Evolutionary conservation across 306 rosid genomes (phyloP).

Genomic region (Pyrus betulifolia): DNA sequence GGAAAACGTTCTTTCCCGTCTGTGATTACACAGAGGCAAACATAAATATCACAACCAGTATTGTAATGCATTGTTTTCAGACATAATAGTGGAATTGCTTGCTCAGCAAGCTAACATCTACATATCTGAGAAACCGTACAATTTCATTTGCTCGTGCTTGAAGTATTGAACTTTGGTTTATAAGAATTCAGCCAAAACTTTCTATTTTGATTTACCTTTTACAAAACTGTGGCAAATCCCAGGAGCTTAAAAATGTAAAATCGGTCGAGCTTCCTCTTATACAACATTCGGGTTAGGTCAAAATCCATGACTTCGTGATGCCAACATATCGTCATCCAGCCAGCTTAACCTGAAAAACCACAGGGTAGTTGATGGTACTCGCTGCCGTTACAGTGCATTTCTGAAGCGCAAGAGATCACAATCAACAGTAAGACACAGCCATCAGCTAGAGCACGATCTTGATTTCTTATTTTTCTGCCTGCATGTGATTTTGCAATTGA

Average conservation of each 20-base stretch:
- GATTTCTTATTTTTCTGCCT: constrained; percentile 76
- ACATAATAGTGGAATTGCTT: no score
- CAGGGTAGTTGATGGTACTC: constrained; percentile 12
- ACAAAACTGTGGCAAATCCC: not conserved
- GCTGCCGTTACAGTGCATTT: constrained; percentile 20
- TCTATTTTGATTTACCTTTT: no score
- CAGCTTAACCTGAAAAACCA: constrained; percentile 19
- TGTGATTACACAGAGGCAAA: no score
- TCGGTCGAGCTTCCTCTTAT: not conserved
- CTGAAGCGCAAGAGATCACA: constrained; percentile 19
- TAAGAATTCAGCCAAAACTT: no score
- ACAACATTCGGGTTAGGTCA: not conserved
- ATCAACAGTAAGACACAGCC: constrained; percentile 23
- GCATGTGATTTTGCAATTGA: constrained; percentile 23
- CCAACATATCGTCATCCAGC: not conserved
- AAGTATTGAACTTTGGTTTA: no score
- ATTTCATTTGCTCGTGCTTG: no score
- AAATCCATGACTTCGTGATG: not conserved
- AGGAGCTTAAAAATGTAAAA: not conserved
- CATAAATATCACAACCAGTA: no score
- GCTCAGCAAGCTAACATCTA: no score
- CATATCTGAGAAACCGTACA: no score
- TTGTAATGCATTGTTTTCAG: no score
- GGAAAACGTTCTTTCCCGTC: no score
- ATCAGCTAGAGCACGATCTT: constrained; percentile 54